Percentiles rank a stretch among this genome's conserved stretches.
Conservation (phyloP, 106 monocot species). For the Alisma plantagoaquatica region DNA sequence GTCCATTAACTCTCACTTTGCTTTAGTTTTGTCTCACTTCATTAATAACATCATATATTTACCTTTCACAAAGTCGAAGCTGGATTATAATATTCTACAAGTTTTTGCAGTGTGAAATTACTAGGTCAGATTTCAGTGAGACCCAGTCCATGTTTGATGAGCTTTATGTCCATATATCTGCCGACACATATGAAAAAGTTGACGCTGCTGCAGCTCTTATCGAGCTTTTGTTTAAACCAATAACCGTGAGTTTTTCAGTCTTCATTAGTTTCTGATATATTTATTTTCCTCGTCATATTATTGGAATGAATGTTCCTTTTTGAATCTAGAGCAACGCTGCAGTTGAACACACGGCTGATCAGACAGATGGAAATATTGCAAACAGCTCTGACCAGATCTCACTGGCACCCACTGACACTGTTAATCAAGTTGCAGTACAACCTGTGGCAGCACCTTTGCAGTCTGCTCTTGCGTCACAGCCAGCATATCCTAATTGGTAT, state of each 20-base stretch:
- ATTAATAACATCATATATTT: too few relatives aligned
- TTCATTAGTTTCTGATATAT: too few relatives aligned
- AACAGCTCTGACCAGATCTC: not conserved
- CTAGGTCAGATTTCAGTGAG: slow-evolving; percentile 48
- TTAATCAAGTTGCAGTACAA: slow-evolving; percentile 14
- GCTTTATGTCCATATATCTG: slow-evolving; percentile 55
- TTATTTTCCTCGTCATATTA: slow-evolving; percentile 1
- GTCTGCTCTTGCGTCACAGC: slow-evolving; percentile 23
- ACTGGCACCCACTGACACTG: slow-evolving; percentile 4
- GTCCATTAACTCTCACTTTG: too few relatives aligned
- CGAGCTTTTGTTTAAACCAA: slow-evolving; percentile 65
- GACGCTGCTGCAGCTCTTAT: slow-evolving; percentile 83
- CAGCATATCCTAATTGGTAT: slow-evolving; percentile 32
- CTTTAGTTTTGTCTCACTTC: too few relatives aligned
- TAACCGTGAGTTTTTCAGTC: slow-evolving; percentile 69
- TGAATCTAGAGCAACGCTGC: slow-evolving; percentile 28
- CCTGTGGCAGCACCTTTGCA: slow-evolving; percentile 17
- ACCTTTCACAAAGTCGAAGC: too few relatives aligned
- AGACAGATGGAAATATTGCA: slow-evolving; percentile 6
- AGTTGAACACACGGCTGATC: slow-evolving; percentile 16
- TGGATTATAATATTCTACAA: too few relatives aligned
- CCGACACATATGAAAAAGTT: slow-evolving; percentile 87
- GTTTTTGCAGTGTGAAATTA: slow-evolving; percentile 77
- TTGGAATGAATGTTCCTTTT: not conserved
- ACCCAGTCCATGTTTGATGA: slow-evolving; percentile 51